phyloP scores from a whole-genome alignment of 192 early-diverging fungal species.

The Coemansia sp. region DNA sequence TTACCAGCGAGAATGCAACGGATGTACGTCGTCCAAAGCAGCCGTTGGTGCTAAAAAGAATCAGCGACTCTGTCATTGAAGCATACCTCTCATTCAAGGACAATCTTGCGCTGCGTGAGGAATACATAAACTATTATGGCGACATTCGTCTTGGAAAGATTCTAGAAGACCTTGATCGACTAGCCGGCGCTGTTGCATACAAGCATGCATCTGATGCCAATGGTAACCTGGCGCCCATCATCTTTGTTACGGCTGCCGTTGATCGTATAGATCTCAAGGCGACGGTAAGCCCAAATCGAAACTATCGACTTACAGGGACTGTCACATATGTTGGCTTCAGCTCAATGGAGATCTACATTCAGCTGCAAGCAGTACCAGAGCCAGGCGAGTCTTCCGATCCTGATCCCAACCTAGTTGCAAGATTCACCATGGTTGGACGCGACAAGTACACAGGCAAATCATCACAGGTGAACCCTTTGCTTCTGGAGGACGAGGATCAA shows the following conservation, averaged over 20 bases:
- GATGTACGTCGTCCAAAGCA: conserved; percentile 30
- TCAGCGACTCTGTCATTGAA: conserved; percentile 75
- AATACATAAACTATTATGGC: conserved; percentile 79
- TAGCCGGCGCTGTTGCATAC: conserved; percentile 80
- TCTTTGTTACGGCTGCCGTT: conserved; percentile 84
- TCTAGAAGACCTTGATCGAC: conserved; percentile 81
- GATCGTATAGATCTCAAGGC: conserved; percentile 82
- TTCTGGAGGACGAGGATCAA: conserved; percentile 72
- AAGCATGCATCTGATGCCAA: conserved; percentile 66
- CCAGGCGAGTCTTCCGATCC: conserved; percentile 25
- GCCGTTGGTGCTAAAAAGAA: conserved; percentile 59
- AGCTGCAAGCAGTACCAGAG: conserved; percentile 61
- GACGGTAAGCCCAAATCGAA: conserved; percentile 61
- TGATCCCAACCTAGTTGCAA: conserved; percentile 69
- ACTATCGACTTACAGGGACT: conserved; percentile 78
- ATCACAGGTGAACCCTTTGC: conserved; percentile 71
- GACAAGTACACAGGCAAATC: conserved; percentile 71
- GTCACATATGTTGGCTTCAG: conserved; percentile 83
- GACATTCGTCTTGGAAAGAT: conserved; percentile 78
- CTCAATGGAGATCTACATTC: conserved; percentile 84
- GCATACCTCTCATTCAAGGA: conserved; percentile 76
- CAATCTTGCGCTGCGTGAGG: conserved; percentile 69
- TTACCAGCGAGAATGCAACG: conserved; percentile 37
- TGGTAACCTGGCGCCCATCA: conserved; percentile 59
- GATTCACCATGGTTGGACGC: conserved; percentile 87